Conservation (phyloP, 768 basidiomycete species). For the Lactifluus rugatus region DNA sequence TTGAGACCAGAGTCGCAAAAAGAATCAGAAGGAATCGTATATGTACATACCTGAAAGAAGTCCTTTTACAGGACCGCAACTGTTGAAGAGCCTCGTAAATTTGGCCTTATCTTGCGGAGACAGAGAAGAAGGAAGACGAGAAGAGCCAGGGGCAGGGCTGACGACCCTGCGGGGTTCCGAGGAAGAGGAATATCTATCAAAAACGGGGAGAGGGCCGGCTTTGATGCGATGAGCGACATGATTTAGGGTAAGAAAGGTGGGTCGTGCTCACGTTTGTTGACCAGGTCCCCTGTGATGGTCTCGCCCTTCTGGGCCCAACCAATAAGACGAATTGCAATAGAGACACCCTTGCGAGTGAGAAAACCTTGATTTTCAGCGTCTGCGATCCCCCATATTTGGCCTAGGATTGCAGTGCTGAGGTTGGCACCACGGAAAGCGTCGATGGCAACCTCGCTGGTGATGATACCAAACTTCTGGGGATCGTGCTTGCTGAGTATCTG, state of each 20-base stretch:
- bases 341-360: slow-evolving; percentile 80
- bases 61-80: slow-evolving; percentile 63
- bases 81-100: slow-evolving; percentile 70
- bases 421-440: slow-evolving; percentile 77
- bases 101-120: slow-evolving; percentile 75
- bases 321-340: slow-evolving; percentile 82
- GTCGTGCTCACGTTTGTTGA: slow-evolving; percentile 55
- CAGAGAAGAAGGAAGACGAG: slow-evolving; percentile 48
- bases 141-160: slow-evolving; percentile 38
- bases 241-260: not conserved
- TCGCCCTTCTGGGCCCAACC: slow-evolving; percentile 89
- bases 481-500: slow-evolving; percentile 69
- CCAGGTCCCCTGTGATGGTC: slow-evolving; percentile 47
- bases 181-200: slow-evolving; percentile 53
- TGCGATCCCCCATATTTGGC: slow-evolving; percentile 89
- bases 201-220: slow-evolving; percentile 81
- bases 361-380: slow-evolving; percentile 93
- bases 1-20: not conserved
- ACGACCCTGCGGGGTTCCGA: slow-evolving; percentile 49
- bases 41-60: slow-evolving; percentile 56
- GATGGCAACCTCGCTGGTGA: slow-evolving; percentile 89
- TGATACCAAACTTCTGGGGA: slow-evolving; percentile 67
- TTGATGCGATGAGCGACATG: slow-evolving; percentile 14
- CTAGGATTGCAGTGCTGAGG: slow-evolving; percentile 65
- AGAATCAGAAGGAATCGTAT: not conserved